phyloP scores from a whole-genome alignment of 768 basidiomycete species.

The Tricholoma sp. region DNA sequence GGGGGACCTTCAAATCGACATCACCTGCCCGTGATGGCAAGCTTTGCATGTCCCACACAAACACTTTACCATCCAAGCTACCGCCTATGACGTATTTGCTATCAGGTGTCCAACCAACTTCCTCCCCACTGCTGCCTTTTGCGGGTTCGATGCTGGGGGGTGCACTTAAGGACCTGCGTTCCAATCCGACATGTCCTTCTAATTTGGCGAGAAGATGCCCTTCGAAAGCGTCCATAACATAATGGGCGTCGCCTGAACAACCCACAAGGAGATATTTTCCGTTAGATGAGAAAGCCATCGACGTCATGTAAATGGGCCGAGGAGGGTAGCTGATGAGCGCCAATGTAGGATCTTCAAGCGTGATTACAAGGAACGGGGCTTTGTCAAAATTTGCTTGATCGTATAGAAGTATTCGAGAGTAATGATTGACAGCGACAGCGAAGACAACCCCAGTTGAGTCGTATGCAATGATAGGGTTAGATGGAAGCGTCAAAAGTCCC shows the following conservation, averaged over 20 bases:
- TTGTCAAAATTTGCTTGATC: constrained; percentile 87
- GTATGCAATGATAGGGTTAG: constrained; percentile 77
- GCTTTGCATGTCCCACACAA: constrained; percentile 81
- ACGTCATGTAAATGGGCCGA: constrained; percentile 86
- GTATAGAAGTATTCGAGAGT: constrained; percentile 79
- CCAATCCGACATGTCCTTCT: constrained; percentile 80
- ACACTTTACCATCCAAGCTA: constrained; percentile 78
- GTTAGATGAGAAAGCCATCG: constrained; percentile 84
- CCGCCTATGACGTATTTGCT: constrained; percentile 88
- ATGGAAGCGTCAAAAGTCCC: constrained; percentile 72
- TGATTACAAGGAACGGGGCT: constrained; percentile 82
- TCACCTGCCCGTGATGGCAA: constrained; percentile 47
- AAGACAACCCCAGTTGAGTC: constrained; percentile 81
- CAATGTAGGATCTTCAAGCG: constrained; percentile 77
- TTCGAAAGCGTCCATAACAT: constrained; percentile 88
- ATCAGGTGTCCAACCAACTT: constrained; percentile 92
- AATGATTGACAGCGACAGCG: constrained; percentile 80
- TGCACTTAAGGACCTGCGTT: constrained; percentile 52
- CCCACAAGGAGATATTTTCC: constrained; percentile 89
- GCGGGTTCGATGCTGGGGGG: constrained; percentile 58
- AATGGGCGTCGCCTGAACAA: constrained; percentile 90
- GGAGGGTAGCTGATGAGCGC: constrained; percentile 78
- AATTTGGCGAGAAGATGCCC: constrained; percentile 81
- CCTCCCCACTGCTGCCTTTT: constrained; percentile 87
- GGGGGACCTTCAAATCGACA: constrained; percentile 50